Evolutionary conservation across 495 filamentous ascomycete genomes (phyloP).

Genomic region (Neurospora hispaniola): DNA sequence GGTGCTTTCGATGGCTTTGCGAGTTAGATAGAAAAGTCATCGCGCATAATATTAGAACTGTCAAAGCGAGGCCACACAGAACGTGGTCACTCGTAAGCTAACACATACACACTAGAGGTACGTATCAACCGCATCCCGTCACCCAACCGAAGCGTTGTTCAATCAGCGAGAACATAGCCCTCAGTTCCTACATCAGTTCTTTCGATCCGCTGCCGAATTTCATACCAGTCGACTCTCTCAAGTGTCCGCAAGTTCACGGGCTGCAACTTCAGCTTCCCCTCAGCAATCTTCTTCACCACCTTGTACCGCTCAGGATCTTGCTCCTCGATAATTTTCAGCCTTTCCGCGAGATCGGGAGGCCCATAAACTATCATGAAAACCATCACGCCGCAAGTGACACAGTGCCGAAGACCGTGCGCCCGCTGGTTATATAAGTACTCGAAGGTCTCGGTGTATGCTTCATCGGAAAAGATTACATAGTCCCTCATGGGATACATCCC

Average conservation of each 20-base stretch:
- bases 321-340: slow-evolving; percentile 5
- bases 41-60: background rate
- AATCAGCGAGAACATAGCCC: slow-evolving; percentile 10
- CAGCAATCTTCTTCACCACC: slow-evolving; percentile 1
- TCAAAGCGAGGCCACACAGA: background rate
- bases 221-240: slow-evolving; percentile 4
- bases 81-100: background rate
- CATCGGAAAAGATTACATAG: slow-evolving; percentile 7
- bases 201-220: background rate
- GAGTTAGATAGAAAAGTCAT: background rate
- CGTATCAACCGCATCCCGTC: background rate
- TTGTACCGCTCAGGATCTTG: slow-evolving; percentile 9
- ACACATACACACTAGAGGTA: background rate
- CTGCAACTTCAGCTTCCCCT: slow-evolving; percentile 11
- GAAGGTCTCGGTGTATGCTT: slow-evolving; percentile 4
- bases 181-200: slow-evolving; percentile 9
- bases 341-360: slow-evolving; percentile 2
- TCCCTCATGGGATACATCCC: slow-evolving; percentile 12
- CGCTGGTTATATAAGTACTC: slow-evolving; percentile 11
- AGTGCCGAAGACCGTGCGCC: slow-evolving; percentile 3
- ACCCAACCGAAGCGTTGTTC: background rate
- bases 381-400: slow-evolving; percentile 14
- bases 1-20: background rate
- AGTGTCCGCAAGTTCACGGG: slow-evolving; percentile 14
- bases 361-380: slow-evolving; percentile 12